Evolutionary conservation across 108 stramenopile genomes (phyloP).

Genomic region (Cafeteria roenbergensis): DNA sequence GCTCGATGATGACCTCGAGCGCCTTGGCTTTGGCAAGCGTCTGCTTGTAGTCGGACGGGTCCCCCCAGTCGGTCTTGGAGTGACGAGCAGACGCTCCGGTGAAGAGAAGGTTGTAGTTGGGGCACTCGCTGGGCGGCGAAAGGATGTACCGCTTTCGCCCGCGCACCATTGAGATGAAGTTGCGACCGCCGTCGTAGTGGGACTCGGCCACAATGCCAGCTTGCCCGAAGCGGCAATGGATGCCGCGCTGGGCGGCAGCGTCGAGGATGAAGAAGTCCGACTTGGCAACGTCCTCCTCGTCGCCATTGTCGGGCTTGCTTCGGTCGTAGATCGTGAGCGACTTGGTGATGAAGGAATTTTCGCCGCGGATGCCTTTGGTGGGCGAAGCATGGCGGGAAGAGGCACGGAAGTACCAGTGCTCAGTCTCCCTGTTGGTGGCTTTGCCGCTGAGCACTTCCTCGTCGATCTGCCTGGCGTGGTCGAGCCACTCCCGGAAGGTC

Average conservation of each 20-base stretch:
- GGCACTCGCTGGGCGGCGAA: slow-evolving; percentile 70
- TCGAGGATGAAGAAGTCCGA: slow-evolving; percentile 77
- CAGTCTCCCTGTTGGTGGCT: slow-evolving; percentile 38
- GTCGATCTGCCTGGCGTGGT: slow-evolving; percentile 53
- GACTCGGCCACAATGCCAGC: slow-evolving; percentile 46
- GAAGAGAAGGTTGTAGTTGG: slow-evolving; percentile 62
- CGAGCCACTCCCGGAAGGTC: slow-evolving; percentile 67
- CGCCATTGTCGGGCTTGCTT: no score
- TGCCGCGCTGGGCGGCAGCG: slow-evolving; percentile 64
- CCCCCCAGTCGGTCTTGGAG: slow-evolving; percentile 69
- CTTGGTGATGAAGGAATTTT: slow-evolving; percentile 21
- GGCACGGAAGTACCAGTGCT: slow-evolving; percentile 83
- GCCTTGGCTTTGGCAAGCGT: slow-evolving; percentile 51
- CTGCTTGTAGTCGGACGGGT: slow-evolving; percentile 57
- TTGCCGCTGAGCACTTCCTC: slow-evolving; percentile 26
- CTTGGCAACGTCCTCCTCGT: no score
- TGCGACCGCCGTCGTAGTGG: slow-evolving; percentile 77
- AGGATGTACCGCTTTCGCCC: slow-evolving; percentile 75
- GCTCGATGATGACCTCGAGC: slow-evolving; percentile 75
- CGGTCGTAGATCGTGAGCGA: slow-evolving; percentile 70
- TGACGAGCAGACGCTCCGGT: slow-evolving; percentile 64
- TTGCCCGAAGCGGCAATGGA: slow-evolving; percentile 92
- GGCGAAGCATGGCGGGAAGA: slow-evolving; percentile 29
- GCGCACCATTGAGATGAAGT: slow-evolving; percentile 62
- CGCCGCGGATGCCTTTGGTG: not conserved